Base-by-base conservation (phyloP, 495 filamentous ascomycete genomes). In the Penicillium canescens region DNA sequence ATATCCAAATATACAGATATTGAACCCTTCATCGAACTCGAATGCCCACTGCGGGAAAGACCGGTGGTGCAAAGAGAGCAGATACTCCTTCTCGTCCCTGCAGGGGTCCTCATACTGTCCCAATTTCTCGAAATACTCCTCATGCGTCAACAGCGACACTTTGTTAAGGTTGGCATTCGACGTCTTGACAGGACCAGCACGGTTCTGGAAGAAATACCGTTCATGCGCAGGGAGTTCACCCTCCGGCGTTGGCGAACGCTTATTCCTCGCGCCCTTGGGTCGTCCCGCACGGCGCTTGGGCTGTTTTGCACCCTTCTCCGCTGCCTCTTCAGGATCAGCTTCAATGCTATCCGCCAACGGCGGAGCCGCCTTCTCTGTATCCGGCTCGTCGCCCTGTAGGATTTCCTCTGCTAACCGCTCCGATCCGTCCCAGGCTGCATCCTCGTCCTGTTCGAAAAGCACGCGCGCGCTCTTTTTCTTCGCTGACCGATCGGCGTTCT, bases 31-130 rank as follows among this genome's bases (percentile, higher is more conserved):
- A 33, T 84, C 80, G 18, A 98, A 81, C 72, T 98, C 95, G 60
- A 98, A 98, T 13, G 78, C 70, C 94, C 94, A 98, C 66, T 98
- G 94, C 11, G 86, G 79, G 66, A 96, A 98, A 13, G 87, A 89
- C 37, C 86, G 82, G 39, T 81, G 78, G 66, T 98, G 92, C 20
- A 96, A 74, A 16, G 86, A 79, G 49, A 86, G 76, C 24, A 98
- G 78, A 50, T 87, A 86, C 14, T 82, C 72, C 57, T 87, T 81
- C 46, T 92, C 87, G n/a, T 80, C 70, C 26, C 74, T 73, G 65
- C 95, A 94, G 0, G 85, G 85, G 58, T 95, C 88, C 50, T 78
- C 61, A 57, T 87, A 86, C 26, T 83, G 73, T 13, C 79, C 80
- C 20, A 90, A 74, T 35, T 89, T 67, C 34, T 84, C 79, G 61